Base-by-base conservation (phyloP, 2,329 filamentous ascomycete species). In the Fusarium scirpi region DNA sequence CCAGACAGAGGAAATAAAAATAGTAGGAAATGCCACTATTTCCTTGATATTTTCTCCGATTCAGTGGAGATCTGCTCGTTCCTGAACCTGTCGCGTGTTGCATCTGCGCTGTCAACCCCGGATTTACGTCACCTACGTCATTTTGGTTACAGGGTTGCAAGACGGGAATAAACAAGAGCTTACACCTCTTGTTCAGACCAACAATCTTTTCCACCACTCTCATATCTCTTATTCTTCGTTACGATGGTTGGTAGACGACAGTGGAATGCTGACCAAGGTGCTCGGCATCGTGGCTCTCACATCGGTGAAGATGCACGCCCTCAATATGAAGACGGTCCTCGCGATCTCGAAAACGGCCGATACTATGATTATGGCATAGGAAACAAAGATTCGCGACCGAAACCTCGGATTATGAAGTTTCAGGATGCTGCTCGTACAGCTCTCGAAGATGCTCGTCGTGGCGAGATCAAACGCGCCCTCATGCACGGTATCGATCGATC, bases 401-500 rank as follows among this genome's bases (percentile, higher is more conserved):
- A 29, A 16, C 74, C 74, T 0, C 72, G 72, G 6, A 68, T 74
- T 20, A 49, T 70, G 15, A 86, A 92, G 67, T 79, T 78, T 56
- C 76, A 70, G 18, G 77, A 79, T n/a, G 74, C 71, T 8, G 77
- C 75, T 4, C 63, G 67, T 4, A 77, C 76, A 8, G 77, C 75
- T 6, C 67, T 77, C 18, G 77, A 78, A 8, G 78, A 79, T 18
- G 71, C 73, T 10, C 73, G 77, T 2, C 74, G 77, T 11, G 73
- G 71, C 2, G 76, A 78, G 62, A 77, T 79, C 34, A 79, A 79
- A 41, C 62, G 58, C 4, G 74, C 76, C 7, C 74, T 79, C 1
- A 62, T 79, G 5, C 70, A 76, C 27, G 76, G 76, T 40, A 77
- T 79, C 61, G 74, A 79, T 63, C 62, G 70, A 10, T 47, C 72